Base-by-base conservation (phyloP, 192 early-diverging fungal species). In the Hyaloraphidium curvatum region DNA sequence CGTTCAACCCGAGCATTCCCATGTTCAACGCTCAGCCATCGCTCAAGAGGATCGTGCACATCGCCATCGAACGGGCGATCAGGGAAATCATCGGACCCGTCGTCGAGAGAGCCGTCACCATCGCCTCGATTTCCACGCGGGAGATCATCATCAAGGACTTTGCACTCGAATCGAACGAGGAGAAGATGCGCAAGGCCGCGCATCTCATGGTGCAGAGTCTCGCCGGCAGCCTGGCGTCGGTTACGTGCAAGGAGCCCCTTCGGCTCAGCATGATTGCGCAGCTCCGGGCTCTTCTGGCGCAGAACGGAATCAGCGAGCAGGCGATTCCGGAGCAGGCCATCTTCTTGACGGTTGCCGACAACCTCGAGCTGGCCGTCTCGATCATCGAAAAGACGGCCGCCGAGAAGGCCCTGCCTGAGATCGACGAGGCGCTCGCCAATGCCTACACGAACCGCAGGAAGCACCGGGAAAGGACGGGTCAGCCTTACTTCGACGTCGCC, bases 61-160 rank as follows among this genome's bases (percentile, higher is more conserved):
- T 86, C 59, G 81, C 87, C 0, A 84, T 93, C 31, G 88, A 92
- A 51, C 71, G 82, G 40, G 85, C 89, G 31, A 86, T 97, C 54
- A 76, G 83, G 22, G 90, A 97, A 56, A 74, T 83, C 40, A 87
- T 91, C 33, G 76, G 78, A 0, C 84, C 88, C 14, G 87, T 96
- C 7, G 88, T 98, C 2, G 89, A 90, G 35, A 70, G 92, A 52
- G 85, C 90, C 13, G 88, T 96, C 0, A 80, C 83, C 0, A 94
- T 98, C 62, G 92, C 92, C 1, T 74, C 82, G 1, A 86, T 89
- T 50, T 86, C 87, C 33, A 94, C 88, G 3, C 75, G 86, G 2
- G 95, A 98, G 59, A 71, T 94, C 28, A 75, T 96, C 22, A 62
- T 83, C 37, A 98, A 98, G 66, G 95, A 98, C 60, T 96, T 96